Conservation (phyloP, 768 basidiomycete genomes). For the Pisolithus marmoratus region DNA sequence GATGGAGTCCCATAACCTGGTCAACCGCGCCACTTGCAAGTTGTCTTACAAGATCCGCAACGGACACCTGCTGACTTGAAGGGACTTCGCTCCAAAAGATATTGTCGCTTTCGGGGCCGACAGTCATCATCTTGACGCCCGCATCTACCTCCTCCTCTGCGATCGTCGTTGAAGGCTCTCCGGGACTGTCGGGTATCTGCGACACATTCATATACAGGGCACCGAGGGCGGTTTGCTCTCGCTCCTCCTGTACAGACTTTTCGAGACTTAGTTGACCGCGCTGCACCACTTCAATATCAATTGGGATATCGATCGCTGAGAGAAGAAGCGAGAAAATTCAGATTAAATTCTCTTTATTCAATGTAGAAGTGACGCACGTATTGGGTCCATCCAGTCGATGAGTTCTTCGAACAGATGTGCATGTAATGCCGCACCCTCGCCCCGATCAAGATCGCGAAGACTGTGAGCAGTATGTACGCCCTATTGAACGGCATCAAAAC, state of each 20-base stretch:
- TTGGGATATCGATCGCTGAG: slow-evolving; percentile 59
- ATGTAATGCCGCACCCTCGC: slow-evolving; percentile 82
- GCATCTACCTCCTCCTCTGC: slow-evolving; percentile 67
- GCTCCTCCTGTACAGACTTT: slow-evolving; percentile 63
- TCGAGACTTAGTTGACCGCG: slow-evolving; percentile 70
- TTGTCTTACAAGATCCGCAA: slow-evolving; percentile 66
- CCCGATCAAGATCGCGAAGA: slow-evolving; percentile 81
- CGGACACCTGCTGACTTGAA: slow-evolving; percentile 37
- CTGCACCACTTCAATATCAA: slow-evolving; percentile 44
- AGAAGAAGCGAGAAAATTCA: slow-evolving; percentile 14
- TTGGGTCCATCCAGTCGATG: slow-evolving; percentile 80
- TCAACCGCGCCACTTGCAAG: slow-evolving; percentile 43
- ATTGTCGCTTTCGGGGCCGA: slow-evolving; percentile 61
- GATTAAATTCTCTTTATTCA: slow-evolving; percentile 9
- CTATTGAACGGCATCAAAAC: slow-evolving; percentile 43
- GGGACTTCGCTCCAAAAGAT: slow-evolving; percentile 54
- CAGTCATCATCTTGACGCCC: slow-evolving; percentile 58
- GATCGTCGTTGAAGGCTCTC: slow-evolving; percentile 56
- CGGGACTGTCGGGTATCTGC: slow-evolving; percentile 75
- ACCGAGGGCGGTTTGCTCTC: slow-evolving; percentile 71
- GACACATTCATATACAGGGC: slow-evolving; percentile 66
- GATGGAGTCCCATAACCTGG: slow-evolving; percentile 30
- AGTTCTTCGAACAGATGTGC: slow-evolving; percentile 80
- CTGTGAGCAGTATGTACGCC: slow-evolving; percentile 65
- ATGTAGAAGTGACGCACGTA: slow-evolving; percentile 48